Evolutionary conservation across 768 basidiomycete species (phyloP).

Genomic region (Clitopilus hobsonii): DNA sequence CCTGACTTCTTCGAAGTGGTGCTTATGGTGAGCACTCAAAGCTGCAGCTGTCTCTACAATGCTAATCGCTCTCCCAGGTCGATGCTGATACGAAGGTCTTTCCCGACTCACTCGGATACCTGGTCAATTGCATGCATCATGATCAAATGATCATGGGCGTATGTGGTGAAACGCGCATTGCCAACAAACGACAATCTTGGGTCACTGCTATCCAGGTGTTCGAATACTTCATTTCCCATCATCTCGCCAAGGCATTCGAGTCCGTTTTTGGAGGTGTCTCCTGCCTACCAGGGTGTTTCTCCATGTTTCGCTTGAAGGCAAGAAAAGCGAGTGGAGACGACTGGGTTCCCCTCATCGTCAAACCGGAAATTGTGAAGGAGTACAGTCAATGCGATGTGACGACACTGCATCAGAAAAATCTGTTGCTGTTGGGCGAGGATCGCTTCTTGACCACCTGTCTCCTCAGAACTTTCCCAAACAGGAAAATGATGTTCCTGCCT

Average conservation of each 20-base stretch:
- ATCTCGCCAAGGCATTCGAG: slow-evolving; percentile 97
- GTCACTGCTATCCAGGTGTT: slow-evolving; percentile 98
- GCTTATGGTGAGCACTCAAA: slow-evolving; percentile 75
- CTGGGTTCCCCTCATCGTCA: slow-evolving; percentile 95
- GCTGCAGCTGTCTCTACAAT: not conserved
- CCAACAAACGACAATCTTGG: slow-evolving; percentile 98
- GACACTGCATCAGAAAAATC: slow-evolving; percentile 96
- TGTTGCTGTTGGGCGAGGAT: slow-evolving; percentile 95
- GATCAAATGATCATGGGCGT: slow-evolving; percentile 99
- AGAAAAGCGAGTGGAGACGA: slow-evolving; percentile 85
- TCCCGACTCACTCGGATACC: slow-evolving; percentile 81
- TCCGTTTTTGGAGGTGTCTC: slow-evolving; percentile 99
- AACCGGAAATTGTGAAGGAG: slow-evolving; percentile 95
- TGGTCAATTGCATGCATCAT: slow-evolving; percentile 98
- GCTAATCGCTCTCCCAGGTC: slow-evolving; percentile 50
- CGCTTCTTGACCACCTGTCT: slow-evolving; percentile 97
- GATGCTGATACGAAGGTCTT: slow-evolving; percentile 98
- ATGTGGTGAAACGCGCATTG: slow-evolving; percentile 97
- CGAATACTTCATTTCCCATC: slow-evolving; percentile 99
- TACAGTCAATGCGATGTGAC: slow-evolving; percentile 93
- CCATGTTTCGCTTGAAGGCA: slow-evolving; percentile 98
- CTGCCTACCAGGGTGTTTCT: slow-evolving; percentile 99
- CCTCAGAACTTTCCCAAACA: slow-evolving; percentile 93
- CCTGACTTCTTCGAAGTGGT: slow-evolving; percentile 98
- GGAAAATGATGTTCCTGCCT: slow-evolving; percentile 99